Conservation (phyloP, 306 rosid species). For the Cicer bijugum region DNA sequence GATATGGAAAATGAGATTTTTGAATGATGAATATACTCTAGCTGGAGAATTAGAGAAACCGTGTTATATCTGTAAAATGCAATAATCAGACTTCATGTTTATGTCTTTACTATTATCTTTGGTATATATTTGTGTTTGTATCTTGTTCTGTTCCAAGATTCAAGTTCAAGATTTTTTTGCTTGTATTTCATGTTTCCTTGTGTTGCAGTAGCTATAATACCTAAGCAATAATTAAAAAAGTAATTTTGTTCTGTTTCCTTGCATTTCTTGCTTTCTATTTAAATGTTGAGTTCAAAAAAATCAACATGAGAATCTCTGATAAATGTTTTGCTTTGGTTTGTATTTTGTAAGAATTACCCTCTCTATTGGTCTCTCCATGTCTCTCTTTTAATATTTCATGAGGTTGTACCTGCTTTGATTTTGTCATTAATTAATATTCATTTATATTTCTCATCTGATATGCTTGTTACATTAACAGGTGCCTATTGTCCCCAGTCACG, state of each 20-base stretch:
- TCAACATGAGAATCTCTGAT: constrained; percentile 16
- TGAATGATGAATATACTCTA: constrained; percentile 19
- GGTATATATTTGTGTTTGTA: constrained; percentile 16
- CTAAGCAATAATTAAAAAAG: neutral
- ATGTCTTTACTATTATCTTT: constrained; percentile 26
- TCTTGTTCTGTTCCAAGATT: constrained; percentile 21
- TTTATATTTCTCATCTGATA: constrained; percentile 38
- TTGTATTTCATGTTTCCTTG: constrained; percentile 7
- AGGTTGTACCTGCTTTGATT: constrained; percentile 13
- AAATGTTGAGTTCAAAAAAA: constrained; percentile 22
- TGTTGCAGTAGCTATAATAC: constrained; percentile 10
- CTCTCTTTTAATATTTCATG: constrained; percentile 33
- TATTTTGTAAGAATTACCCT: constrained; percentile 9
- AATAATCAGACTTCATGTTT: constrained; percentile 28
- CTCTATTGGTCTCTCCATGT: constrained; percentile 11
- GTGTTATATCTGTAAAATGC: constrained; percentile 10
- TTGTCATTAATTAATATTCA: neutral
- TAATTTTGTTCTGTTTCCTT: constrained; percentile 29
- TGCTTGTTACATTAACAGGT: constrained; percentile 59
- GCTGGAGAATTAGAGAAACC: constrained; percentile 35
- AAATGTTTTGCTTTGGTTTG: constrained; percentile 27
- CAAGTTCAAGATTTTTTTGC: constrained; percentile 14
- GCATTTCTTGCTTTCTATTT: constrained; percentile 34
- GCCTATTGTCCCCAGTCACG: constrained; percentile 88
- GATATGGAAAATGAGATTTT: neutral